Evolutionary conservation across 2,329 filamentous ascomycete species (phyloP).

Genomic region (Colletotrichum agaves): DNA sequence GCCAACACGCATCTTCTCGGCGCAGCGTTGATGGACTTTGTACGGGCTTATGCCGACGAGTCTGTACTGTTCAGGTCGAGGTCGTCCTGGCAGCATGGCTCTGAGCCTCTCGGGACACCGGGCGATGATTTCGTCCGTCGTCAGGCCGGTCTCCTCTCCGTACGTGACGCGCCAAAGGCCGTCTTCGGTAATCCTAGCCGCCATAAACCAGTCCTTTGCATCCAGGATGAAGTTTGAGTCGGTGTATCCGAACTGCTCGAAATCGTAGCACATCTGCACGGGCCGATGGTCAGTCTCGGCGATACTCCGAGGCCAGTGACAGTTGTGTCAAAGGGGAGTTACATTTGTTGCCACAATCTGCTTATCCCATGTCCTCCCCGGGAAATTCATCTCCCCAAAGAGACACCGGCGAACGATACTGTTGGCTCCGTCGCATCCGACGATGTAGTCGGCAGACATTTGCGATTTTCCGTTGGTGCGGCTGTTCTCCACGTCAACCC

Average conservation of each 20-base stretch:
- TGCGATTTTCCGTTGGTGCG: constrained; percentile 46
- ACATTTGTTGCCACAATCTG: constrained; percentile 72
- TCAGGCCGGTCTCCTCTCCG: constrained; percentile 64
- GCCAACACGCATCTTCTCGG: constrained; percentile 65
- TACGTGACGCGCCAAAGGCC: constrained; percentile 72
- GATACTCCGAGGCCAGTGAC: not conserved
- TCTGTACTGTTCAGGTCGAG: constrained; percentile 67
- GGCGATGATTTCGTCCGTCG: constrained; percentile 60
- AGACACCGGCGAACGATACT: constrained; percentile 58
- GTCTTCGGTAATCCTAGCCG: constrained; percentile 66
- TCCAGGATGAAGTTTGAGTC: constrained; percentile 71
- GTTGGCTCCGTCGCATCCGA: constrained; percentile 66
- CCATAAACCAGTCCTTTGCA: constrained; percentile 69
- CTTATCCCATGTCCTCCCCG: constrained; percentile 67
- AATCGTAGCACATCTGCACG: constrained; percentile 62
- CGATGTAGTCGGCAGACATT: constrained; percentile 60
- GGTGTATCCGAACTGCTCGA: constrained; percentile 60
- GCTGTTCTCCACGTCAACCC: constrained; percentile 53
- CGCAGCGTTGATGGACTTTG: constrained; percentile 69
- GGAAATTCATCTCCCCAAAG: constrained; percentile 63
- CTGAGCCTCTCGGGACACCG: constrained; percentile 66
- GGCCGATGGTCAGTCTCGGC: not conserved
- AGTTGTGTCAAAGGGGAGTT: not conserved
- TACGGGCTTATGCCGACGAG: constrained; percentile 68
- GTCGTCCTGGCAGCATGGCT: constrained; percentile 67